phyloP scores from a whole-genome alignment of 2,329 filamentous ascomycete genomes.

The Hymenoscyphus fructigenus region DNA sequence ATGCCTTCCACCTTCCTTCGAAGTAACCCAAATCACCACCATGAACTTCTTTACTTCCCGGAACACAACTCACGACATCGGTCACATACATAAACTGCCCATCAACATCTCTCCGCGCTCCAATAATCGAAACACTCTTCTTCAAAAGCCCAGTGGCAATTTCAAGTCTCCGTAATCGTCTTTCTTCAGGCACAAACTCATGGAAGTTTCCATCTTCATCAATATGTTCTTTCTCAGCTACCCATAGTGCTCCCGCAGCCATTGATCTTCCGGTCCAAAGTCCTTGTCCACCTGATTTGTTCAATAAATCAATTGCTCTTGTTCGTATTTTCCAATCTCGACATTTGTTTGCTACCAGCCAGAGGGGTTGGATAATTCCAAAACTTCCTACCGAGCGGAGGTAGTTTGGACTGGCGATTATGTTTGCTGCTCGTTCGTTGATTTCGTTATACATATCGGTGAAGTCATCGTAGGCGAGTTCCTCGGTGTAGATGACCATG shows the following conservation, averaged over 20 bases:
- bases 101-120: not conserved
- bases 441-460: not conserved
- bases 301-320: not conserved
- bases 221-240: not conserved
- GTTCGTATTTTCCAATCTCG: not conserved
- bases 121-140: not conserved
- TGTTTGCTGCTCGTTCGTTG: not conserved
- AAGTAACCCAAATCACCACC: not conserved
- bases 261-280: not conserved
- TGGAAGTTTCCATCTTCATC: not conserved
- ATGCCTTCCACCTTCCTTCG: not conserved
- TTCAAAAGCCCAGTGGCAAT: not conserved
- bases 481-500: not conserved
- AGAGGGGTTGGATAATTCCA: constrained; percentile 1
- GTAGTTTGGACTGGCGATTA: not conserved
- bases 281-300: not conserved
- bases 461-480: not conserved
- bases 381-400: not conserved
- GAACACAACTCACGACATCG: not conserved
- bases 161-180: not conserved
- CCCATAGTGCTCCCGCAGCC: not conserved
- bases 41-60: not conserved
- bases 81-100: not conserved
- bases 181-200: not conserved
- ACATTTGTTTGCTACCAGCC: constrained; percentile 4